Base-by-base conservation (phyloP, 2,329 filamentous ascomycete species). In the Monosporascus sp. region DNA sequence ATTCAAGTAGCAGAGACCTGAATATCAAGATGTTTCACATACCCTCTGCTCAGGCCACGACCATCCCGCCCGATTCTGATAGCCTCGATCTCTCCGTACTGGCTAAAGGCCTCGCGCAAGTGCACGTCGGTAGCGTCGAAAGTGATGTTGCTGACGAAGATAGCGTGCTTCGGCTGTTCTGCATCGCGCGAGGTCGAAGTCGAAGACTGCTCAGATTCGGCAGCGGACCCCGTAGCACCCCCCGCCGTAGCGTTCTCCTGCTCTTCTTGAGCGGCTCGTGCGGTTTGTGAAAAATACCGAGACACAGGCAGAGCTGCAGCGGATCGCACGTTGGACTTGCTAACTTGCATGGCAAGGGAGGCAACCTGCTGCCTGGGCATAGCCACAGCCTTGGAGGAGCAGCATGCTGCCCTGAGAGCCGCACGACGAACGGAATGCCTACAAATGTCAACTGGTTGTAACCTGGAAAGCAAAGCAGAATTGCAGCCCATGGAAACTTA, bases 101-200 rank as follows among this genome's bases (percentile, higher is more conserved):
- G 75, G 56, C 72, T 67, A 65, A 89, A 86, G 46, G 83, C 78
- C 49, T 77, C 74, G 61, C 77, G 73, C 47, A 90, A 62, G 58
- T 87, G 79, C 31, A 80, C 76, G 6, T 80, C 77, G 6, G 78
- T 83, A 52, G 87, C 78, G 65, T 89, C 85, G 66, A 83, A 90
- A 67, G 83, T 84, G 46, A 90, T 71, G 69, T 90, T 90, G 55
- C 84, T 85, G 57, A 89, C 65, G 62, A 86, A 90, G 55, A 89
- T 60, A 7, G 74, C 79, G 46, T 35, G n/a, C 39, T 15, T 20
- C 18, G 31, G 9, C 27, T 31, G 27, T 9, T 31, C 27, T 9
- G 27, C 27, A 31, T 31, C 27, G 9, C 27, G 27, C 27, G 27
- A 11, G 27, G 27, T 5, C 27, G 27, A 31, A 31, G 9, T 31